Base-by-base conservation (phyloP, 306 rosid genomes). In the Adenanthera pavonina region DNA sequence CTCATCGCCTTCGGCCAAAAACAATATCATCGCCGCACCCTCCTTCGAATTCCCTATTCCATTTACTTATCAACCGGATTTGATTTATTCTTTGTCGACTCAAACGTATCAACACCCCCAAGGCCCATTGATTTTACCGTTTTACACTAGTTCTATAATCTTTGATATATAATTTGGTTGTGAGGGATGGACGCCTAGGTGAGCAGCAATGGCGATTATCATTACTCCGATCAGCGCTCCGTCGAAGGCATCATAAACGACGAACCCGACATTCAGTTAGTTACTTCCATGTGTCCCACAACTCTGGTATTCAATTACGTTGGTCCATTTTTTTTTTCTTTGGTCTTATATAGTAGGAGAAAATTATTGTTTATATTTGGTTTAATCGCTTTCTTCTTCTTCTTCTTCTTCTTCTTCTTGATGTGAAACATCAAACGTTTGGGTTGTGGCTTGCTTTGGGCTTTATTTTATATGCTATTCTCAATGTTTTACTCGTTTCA, bases 211-310 rank as follows among this genome's bases (percentile, higher is more conserved):
- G 98, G 88, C 5, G 96, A 90, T 19, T 90, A 66, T 41, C 85
- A 14, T 7, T 83, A 83, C 88, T 91, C 98, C 87, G 93, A 93
- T 91, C 92, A 84, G 43, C 95, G 91, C 0, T 92, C 90, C 20
- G 79, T 80, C 11, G 99, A 88, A 7, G 91, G 80, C 30, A 73
- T 80, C 30, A 93, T 79, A 44, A 91, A 88, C 80, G 95, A 91
- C 4, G 97, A 91, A 3, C 52, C 80, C 54, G 89, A 85, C 78
- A 60, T 49, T 70, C 85, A 81, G 34, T 78, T 87, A 78, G 83
- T 67, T 44, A 68, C 88, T 73, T 43, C 91, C 2, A 91, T 89
- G 92, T 88, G 84, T 72, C 78, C 97, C 83, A 61, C 93, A 12
- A 84, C 89, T 80, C 81, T 90, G 99, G 97, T 95, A 78, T 79